Conservation (phyloP, 2,329 filamentous ascomycete species). For the Penicillium oxalicum region DNA sequence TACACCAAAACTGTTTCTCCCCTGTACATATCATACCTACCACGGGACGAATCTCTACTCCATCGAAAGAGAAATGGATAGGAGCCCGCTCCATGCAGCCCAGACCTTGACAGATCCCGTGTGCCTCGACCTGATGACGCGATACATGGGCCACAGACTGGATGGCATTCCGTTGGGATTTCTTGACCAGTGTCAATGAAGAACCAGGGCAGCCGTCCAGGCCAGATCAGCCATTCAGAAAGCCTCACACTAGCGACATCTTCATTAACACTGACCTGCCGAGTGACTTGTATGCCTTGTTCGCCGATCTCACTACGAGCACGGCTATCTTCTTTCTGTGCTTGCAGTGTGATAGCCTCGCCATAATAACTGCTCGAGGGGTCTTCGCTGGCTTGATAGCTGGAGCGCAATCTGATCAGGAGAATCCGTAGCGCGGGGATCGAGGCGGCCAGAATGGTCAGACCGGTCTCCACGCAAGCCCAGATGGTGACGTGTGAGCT, state of each 20-base stretch:
- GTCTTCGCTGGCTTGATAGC: not conserved
- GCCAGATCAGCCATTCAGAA: not conserved
- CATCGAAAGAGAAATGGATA: too few relatives aligned
- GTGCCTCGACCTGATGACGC: too few relatives aligned
- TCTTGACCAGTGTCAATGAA: too few relatives aligned
- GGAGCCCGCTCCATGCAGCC: too few relatives aligned
- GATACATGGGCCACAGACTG: too few relatives aligned
- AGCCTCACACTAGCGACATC: not conserved
- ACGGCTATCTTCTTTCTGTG: not conserved
- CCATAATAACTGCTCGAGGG: not conserved
- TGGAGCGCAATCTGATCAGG: conserved; percentile 13
- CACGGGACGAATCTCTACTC: too few relatives aligned
- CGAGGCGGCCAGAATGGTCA: conserved; percentile 26
- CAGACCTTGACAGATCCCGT: too few relatives aligned
- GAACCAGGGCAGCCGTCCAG: not conserved
- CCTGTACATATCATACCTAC: too few relatives aligned
- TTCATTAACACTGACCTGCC: not conserved
- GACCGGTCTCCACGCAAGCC: conserved; percentile 22
- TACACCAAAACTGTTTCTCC: too few relatives aligned
- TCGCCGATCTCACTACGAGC: not conserved
- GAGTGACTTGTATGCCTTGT: not conserved
- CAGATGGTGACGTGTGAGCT: conserved; percentile 20
- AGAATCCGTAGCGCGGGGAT: conserved; percentile 25
- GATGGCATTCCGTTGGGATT: too few relatives aligned
- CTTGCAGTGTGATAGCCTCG: not conserved